A percentile compares a stretch with the other conserved stretches of the same genome.
Evolutionary conservation across 2,329 filamentous ascomycete genomes (phyloP).

Genomic region (Tolypocladium paradoxum): DNA sequence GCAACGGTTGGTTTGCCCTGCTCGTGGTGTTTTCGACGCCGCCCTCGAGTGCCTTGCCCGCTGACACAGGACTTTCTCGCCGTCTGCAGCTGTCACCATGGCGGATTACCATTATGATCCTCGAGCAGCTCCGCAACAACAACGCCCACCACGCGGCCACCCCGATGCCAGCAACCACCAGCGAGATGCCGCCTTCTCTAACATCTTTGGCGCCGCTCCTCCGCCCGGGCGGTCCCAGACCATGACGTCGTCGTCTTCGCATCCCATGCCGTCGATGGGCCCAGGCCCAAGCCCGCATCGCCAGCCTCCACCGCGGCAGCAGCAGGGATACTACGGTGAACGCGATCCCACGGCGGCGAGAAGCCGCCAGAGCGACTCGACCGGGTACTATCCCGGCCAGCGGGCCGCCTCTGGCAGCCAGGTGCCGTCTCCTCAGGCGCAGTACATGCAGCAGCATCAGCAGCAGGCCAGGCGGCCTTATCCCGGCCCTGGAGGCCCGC

Average conservation of each 20-base stretch:
- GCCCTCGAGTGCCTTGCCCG: not conserved
- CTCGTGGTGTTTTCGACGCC: not conserved
- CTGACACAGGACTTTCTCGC: not conserved
- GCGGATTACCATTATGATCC: constrained; percentile 48
- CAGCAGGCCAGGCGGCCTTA: constrained; percentile 32
- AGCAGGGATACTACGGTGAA: constrained; percentile 26
- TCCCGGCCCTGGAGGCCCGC: constrained; percentile 31
- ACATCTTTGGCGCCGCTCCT: constrained; percentile 84
- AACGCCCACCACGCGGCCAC: constrained; percentile 32
- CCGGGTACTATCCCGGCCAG: constrained; percentile 42
- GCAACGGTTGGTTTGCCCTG: constrained; percentile 10
- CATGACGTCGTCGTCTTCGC: constrained; percentile 70
- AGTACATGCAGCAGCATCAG: constrained; percentile 35
- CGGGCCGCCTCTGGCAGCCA: constrained; percentile 41
- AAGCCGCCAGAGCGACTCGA: constrained; percentile 22
- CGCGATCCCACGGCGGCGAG: constrained; percentile 15
- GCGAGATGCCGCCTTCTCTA: constrained; percentile 89
- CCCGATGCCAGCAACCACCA: constrained; percentile 47
- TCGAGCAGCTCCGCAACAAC: constrained; percentile 33
- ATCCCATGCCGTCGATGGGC: constrained; percentile 49
- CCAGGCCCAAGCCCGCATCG: constrained; percentile 45
- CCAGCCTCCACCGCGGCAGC: constrained; percentile 49
- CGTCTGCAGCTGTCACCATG: constrained; percentile 27
- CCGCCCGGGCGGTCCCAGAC: constrained; percentile 87
- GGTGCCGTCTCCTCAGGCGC: constrained; percentile 29